phyloP scores from a whole-genome alignment of 2,329 filamentous ascomycete genomes.

The Dactylellina cionopaga region DNA sequence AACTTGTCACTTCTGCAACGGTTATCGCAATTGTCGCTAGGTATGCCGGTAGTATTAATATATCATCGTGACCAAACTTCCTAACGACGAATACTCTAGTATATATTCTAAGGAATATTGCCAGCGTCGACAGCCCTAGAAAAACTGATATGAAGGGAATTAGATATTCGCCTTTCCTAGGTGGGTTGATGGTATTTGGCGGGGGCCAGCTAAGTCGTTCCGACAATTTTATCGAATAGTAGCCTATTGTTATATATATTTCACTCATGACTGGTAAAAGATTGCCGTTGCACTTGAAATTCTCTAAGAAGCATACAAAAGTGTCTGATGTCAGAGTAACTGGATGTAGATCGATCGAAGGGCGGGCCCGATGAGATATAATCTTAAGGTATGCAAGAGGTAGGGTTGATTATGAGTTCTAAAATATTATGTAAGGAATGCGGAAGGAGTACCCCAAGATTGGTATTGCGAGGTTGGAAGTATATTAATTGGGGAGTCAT shows the following conservation, averaged over 20 bases:
- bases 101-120: conserved; percentile 25
- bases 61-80: conserved; percentile 29
- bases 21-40: conserved; percentile 13
- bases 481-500: conserved; percentile 36
- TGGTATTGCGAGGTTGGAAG: conserved; percentile 24
- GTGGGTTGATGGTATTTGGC: conserved; percentile 29
- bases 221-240: conserved; percentile 24
- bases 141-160: conserved; percentile 16
- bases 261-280: conserved; percentile 10
- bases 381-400: background rate
- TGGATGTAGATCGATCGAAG: background rate
- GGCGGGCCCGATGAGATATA: background rate
- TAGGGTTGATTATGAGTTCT: conserved; percentile 18
- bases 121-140: conserved; percentile 14
- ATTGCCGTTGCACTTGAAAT: background rate
- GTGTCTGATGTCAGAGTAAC: background rate
- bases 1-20: conserved; percentile 28
- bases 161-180: conserved; percentile 24
- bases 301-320: background rate
- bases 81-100: conserved; percentile 33
- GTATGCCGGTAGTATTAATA: conserved; percentile 32
- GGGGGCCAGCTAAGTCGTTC: conserved; percentile 27
- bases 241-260: conserved; percentile 25
- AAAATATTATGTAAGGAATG: conserved; percentile 29
- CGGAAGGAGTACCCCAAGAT: conserved; percentile 25